Evolutionary conservation across 2,329 filamentous ascomycete genomes (phyloP), one percentile per base, ranked within the genome.

Genomic region (Neopestalotiopsis sp.): DNA sequence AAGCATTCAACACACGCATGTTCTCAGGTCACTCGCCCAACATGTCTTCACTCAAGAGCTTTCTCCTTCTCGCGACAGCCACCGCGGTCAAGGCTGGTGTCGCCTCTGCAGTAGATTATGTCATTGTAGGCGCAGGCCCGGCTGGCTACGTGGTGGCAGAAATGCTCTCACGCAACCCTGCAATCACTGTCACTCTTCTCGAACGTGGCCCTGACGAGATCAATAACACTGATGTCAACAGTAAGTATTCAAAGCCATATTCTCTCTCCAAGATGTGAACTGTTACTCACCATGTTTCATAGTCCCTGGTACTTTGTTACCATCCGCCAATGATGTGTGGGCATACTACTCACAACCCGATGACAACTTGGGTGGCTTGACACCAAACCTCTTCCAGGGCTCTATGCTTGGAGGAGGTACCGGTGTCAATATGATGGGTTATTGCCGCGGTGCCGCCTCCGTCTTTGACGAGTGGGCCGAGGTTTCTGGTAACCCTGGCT

Each of bases 351-450:
- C 57, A 12, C 14, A 17, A 6, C 58, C 66, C 6, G 57, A 67
- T 4, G 28, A 59, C 4, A 14, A 14, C 17, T 42, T 65, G 10
- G 65, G 34, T 4, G 62, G 61, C 4, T 28, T 24, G 7, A 34
- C 67, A 7, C 53, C 59, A 6, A 30, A 65, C 24, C 59, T 71
- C 28, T 53, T 56, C 4, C 70, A 69, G 20, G 70, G 68, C 12
- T 30, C 49, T 5, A 57, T 24, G 2, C 38, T 79, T 1, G 78
- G 78, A 1, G 78, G 78, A 5, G 73, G 76, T 24, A 76, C 76
- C 3, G 73, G 73, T 1, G 71, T 80, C 30, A 80, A 80, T 30
- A 75, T 74, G 4, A 78, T 80, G 77, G 73, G 70, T 28, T 77
- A 71, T 30, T 68, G 61, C 45, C 66, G 70, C n/a, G 70, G 70